phyloP scores from a whole-genome alignment of 2,329 filamentous ascomycete species.

The Diplodia mutila region DNA sequence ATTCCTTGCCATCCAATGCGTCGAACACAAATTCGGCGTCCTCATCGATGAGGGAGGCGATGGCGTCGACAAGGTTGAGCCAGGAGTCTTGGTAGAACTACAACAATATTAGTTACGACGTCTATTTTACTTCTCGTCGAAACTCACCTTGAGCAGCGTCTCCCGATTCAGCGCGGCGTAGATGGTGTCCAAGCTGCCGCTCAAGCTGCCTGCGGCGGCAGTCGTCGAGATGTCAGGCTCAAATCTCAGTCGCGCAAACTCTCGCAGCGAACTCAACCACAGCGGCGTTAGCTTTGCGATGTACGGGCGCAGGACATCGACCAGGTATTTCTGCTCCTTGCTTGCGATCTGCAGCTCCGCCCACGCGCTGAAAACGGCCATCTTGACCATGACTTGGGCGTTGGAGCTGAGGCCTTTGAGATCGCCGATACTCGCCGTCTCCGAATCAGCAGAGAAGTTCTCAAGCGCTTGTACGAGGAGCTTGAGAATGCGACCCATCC shows the following conservation, averaged over 20 bases:
- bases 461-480: slow-evolving; percentile 88
- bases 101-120: slow-evolving; percentile 26
- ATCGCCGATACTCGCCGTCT: slow-evolving; percentile 88
- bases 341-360: slow-evolving; percentile 95
- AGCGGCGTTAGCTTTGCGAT: slow-evolving; percentile 87
- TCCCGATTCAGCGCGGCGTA: slow-evolving; percentile 95
- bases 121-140: not conserved
- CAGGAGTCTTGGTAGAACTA: slow-evolving; percentile 95
- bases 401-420: slow-evolving; percentile 92
- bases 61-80: slow-evolving; percentile 95
- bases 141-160: slow-evolving; percentile 72
- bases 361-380: slow-evolving; percentile 96
- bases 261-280: slow-evolving; percentile 89
- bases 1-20: slow-evolving; percentile 81
- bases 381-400: slow-evolving; percentile 97
- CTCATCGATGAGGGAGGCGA: slow-evolving; percentile 94
- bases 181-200: slow-evolving; percentile 86
- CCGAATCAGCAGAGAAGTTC: slow-evolving; percentile 82
- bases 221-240: slow-evolving; percentile 91
- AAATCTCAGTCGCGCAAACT: slow-evolving; percentile 90
- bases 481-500: slow-evolving; percentile 98
- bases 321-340: slow-evolving; percentile 84
- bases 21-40: slow-evolving; percentile 98
- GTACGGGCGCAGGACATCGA: slow-evolving; percentile 86
- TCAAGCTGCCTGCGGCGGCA: slow-evolving; percentile 76